Evolutionary conservation across 2,329 filamentous ascomycete species (phyloP).

Genomic region (Incumbomyces lentus): DNA sequence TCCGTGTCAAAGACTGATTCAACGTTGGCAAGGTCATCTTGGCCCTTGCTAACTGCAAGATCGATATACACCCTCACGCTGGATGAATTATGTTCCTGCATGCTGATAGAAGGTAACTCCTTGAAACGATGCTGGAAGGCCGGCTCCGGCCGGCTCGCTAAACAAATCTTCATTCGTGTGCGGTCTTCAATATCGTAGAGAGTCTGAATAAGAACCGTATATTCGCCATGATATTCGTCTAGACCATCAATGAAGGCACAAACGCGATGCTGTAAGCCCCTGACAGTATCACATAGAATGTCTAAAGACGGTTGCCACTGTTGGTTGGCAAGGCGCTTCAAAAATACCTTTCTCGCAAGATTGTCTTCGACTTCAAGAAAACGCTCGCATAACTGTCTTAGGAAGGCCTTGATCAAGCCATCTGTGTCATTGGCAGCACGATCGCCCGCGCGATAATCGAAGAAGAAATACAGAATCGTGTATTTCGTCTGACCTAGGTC

Average conservation of each 20-base stretch:
- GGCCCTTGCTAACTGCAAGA: neutral
- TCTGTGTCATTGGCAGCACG: neutral
- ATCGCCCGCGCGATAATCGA: neutral
- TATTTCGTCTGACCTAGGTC: neutral
- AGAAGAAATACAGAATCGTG: neutral
- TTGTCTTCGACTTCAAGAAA: neutral
- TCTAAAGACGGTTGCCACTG: no score
- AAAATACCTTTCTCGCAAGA: no score
- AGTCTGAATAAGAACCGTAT: neutral
- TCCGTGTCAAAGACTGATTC: neutral
- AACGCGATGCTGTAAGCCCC: neutral
- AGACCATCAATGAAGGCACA: constrained; percentile 2
- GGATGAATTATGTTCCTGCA: neutral
- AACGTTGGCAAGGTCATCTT: neutral
- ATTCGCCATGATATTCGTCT: neutral
- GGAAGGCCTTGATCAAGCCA: neutral
- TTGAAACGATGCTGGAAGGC: neutral
- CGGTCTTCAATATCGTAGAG: neutral
- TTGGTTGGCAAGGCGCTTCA: no score
- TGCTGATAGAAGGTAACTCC: neutral
- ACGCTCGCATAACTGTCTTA: neutral
- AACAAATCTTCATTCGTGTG: neutral
- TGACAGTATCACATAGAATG: neutral
- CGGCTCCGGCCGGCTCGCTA: neutral
- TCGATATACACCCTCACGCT: neutral